Conservation (phyloP, 495 filamentous ascomycete species). For the Trichoderma reesei region DNA sequence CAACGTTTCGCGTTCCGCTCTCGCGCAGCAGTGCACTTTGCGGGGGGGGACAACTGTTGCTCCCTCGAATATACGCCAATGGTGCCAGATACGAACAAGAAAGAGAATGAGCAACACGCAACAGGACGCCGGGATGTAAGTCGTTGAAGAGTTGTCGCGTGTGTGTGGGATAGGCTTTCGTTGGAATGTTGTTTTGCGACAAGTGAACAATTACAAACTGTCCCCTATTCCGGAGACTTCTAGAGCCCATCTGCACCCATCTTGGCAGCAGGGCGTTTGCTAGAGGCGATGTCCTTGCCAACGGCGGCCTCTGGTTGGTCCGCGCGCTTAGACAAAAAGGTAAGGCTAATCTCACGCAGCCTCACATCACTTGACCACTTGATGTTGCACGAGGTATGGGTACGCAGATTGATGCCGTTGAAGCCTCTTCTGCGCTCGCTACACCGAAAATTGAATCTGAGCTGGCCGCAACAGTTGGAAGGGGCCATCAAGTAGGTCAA, state of each 20-base stretch:
- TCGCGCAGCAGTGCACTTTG: not conserved
- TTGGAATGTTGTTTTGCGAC: not conserved
- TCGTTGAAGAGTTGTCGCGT: not conserved
- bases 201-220: slow-evolving; percentile 5
- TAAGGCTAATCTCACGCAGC: slow-evolving; percentile 6
- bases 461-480: too few species aligned
- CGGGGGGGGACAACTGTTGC: not conserved
- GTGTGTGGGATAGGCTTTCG: not conserved
- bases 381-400: too few species aligned
- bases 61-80: too few species aligned
- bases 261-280: not conserved
- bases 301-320: slow-evolving; percentile 1
- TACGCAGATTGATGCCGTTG: not conserved
- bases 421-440: not conserved
- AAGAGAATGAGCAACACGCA: not conserved
- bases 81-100: not conserved
- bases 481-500: too few species aligned
- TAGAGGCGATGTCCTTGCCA: not conserved
- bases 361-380: not conserved
- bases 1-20: too few species aligned
- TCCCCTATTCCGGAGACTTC: slow-evolving; percentile 5
- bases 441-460: too few species aligned
- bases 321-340: not conserved
- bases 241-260: slow-evolving; percentile 4
- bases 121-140: not conserved